Evolutionary conservation across 2,329 filamentous ascomycete genomes (phyloP), one percentile per base, ranked within the genome.

Genomic region (Teratosphaeria pseudoeucalypti): DNA sequence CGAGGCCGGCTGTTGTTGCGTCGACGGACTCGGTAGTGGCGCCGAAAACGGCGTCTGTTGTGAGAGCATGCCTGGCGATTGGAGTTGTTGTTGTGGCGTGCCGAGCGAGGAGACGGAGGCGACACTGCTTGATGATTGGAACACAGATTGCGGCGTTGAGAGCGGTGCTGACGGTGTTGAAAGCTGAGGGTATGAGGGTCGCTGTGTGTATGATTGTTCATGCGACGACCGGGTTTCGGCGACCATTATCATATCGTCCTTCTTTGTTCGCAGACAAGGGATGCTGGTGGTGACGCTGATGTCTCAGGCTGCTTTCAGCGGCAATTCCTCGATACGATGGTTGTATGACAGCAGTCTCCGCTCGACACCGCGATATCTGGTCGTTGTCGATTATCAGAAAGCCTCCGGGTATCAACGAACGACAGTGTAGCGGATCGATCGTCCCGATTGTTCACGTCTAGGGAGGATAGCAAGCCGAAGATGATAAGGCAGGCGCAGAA

Each of bases 121-220:
- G 34, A 75, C 71, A 66, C 75, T 78, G 68, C 71, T 76, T 60
- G 74, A 76, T 69, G 71, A 75, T 57, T 74, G 72, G 64, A 72
- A 76, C 52, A 68, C 67, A 2, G 74, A 73, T 27, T 67, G 64
- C 14, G 73, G 66, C 56, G 61, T 57, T 53, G 65, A 66, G 19
- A 71, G 60, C 32, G 64, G 61, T 23, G 64, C 57, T 19, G 63
- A 59, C 54, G 62, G 62, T 34, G 63, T 62, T 56, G 59, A 55
- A 63, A 62, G 60, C 71, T 75, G 67, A 67, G 70, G 66, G 65
- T 70, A 67, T 64, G 72, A 57, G 71, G 74, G 67, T 67, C 68
- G 62, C 64, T 68, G 67, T 52, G 60, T 61, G 63, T 63, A 67
- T 59, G 62, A 61, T 63, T 65, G 65, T 59, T 55, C 55, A 59